Base-by-base conservation (phyloP, 2,329 filamentous ascomycete genomes). In the Colletotrichum lindemuthianum region DNA sequence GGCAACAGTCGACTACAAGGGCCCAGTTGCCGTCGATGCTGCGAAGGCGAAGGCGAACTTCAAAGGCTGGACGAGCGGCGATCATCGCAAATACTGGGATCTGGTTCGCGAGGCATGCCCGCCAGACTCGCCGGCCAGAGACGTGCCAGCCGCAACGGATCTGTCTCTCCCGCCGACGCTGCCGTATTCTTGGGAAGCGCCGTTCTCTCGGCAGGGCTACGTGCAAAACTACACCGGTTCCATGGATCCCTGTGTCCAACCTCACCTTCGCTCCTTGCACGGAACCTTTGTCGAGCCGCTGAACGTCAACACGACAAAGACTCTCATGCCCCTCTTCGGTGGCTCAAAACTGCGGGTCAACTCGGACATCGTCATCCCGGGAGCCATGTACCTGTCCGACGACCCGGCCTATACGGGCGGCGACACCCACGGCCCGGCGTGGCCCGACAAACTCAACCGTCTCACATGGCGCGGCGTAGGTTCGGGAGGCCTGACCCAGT, bases 381-480 rank as follows among this genome's bases (percentile, higher is more conserved):
- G 86, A 6, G 87, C 85, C 70, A 88, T 88, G 84, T 91, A 91
- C 70, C 84, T 88, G 67, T 81, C 81, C 15, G 75, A 83, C 8
- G 85, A 90, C 70, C 77, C 80, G 7, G 82, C 84, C 49, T 90
- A 90, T 73, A 83, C 81, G 2, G 88, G 88, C 57, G 83, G 86
- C 56, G 73, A 79, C 8, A 76, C 76, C 8, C 84, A 84, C 60
- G 88, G 89, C 48, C 78, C 84, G 11, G 73, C 78, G 6, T 91
- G 89, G 89, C 74, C 79, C 4, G 73, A 81, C 39, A 91, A 91
- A 75, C 76, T 76, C 34, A 79, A 85, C 58, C 78, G 76, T 4
- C 75, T 88, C 49, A 77, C 89, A 40, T 91, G 89, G 89, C 86
- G 89, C 41, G 89, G 89, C 49, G 85, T 86, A 2, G 87, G 86